Percentiles rank a stretch among this genome's conserved stretches.
Evolutionary conservation across 2,329 filamentous ascomycete genomes (phyloP).

Genomic region (Tolypocladium capitatum): DNA sequence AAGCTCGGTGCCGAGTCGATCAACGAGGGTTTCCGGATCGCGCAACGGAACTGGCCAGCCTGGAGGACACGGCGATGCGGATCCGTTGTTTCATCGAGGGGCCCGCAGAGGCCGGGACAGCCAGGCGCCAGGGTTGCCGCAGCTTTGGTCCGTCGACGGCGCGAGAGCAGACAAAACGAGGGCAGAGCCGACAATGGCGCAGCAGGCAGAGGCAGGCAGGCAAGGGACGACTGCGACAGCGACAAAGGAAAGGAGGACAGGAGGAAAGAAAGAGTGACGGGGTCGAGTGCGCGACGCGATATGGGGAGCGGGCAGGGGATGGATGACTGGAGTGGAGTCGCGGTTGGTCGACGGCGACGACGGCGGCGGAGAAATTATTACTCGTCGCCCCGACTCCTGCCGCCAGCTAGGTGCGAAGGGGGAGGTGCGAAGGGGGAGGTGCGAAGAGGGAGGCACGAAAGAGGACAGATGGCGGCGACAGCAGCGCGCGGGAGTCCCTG

Average conservation of each 20-base stretch:
- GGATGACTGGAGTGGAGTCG: not conserved
- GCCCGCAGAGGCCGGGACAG: slow-evolving; percentile 7
- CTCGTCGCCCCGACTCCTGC: too few relatives aligned
- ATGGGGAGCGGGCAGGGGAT: not conserved
- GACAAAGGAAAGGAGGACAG: not conserved
- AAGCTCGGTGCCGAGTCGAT: not conserved
- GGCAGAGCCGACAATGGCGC: not conserved
- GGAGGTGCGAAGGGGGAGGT: too few relatives aligned
- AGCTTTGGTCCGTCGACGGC: not conserved
- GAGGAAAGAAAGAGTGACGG: not conserved
- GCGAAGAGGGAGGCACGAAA: too few relatives aligned
- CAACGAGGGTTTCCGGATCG: not conserved
- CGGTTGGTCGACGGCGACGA: not conserved
- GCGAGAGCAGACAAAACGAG: not conserved
- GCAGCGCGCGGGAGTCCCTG: too few relatives aligned
- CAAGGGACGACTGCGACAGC: not conserved
- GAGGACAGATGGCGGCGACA: too few relatives aligned
- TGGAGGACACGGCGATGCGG: slow-evolving; percentile 6
- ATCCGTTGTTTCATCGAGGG: slow-evolving; percentile 14
- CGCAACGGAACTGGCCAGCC: slow-evolving; percentile 5
- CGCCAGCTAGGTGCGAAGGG: too few relatives aligned
- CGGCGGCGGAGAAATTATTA: too few relatives aligned
- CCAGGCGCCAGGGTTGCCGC: not conserved
- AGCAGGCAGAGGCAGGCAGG: not conserved
- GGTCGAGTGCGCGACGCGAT: not conserved